Evolutionary conservation across 1,284 basidiomycete genomes (phyloP).

Genomic region (Trichosporon sp.): DNA sequence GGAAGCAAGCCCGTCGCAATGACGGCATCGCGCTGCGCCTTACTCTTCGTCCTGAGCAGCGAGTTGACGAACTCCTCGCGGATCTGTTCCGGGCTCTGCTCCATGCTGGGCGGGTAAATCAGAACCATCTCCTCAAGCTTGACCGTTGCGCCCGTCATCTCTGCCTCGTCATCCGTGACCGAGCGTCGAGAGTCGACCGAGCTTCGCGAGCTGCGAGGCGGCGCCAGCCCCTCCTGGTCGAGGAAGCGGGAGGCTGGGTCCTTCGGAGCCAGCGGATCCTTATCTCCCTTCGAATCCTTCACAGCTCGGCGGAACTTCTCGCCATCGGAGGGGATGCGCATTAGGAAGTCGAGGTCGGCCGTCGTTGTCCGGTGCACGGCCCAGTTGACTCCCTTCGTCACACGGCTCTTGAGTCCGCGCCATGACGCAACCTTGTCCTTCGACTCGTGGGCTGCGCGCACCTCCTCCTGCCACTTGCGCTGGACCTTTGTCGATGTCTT

Average conservation of each 20-base stretch:
- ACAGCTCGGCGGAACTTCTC: background rate
- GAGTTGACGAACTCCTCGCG: conserved; percentile 19
- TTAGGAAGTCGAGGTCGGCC: conserved; percentile 22
- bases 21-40: conserved; percentile 23
- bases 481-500: conserved; percentile 12
- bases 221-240: background rate
- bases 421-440: conserved; percentile 11
- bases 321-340: conserved; percentile 17
- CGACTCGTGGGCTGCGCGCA: conserved; percentile 15
- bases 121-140: conserved; percentile 22
- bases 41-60: conserved; percentile 19
- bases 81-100: conserved; percentile 13
- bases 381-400: conserved; percentile 18
- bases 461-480: conserved; percentile 22
- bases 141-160: conserved; percentile 10
- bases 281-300: background rate
- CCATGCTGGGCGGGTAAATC: conserved; percentile 18
- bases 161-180: background rate
- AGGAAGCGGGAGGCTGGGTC: background rate
- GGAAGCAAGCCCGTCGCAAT: conserved; percentile 19
- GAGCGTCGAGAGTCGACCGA: background rate
- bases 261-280: background rate
- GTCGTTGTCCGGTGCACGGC: conserved; percentile 14
- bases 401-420: conserved; percentile 7
- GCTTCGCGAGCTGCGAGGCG: background rate